Evolutionary conservation across 106 monocot genomes (phyloP).

Genomic region (Alisma plantagoaquatica): DNA sequence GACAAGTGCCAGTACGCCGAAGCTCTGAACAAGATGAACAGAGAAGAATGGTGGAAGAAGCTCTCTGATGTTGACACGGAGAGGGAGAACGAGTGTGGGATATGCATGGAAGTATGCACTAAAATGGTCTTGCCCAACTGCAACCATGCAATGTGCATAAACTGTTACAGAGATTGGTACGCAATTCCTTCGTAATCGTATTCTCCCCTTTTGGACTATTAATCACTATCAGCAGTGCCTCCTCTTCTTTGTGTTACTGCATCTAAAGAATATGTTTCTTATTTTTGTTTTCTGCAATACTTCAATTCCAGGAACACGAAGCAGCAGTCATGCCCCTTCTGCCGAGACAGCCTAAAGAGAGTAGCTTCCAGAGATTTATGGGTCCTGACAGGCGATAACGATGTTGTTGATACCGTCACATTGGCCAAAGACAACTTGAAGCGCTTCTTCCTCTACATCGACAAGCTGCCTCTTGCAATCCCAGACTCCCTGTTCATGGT

Average conservation of each 20-base stretch:
- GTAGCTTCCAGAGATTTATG: conserved; percentile 78
- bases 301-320: conserved; percentile 69
- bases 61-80: conserved; percentile 39
- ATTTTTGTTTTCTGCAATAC: no score
- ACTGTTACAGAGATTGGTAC: conserved; percentile 89
- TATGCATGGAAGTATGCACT: conserved; percentile 77
- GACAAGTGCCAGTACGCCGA: no score
- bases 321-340: conserved; percentile 80
- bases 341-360: conserved; percentile 76
- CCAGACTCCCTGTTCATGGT: conserved; percentile 78
- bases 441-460: conserved; percentile 51
- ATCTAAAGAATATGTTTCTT: no score
- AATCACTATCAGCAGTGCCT: no score
- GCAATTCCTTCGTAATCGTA: no score
- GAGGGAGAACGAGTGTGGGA: conserved; percentile 75
- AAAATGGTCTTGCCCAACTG: conserved; percentile 88
- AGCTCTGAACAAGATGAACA: no score
- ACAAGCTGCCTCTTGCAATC: conserved; percentile 64
- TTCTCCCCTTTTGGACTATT: no score
- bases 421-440: conserved; percentile 63
- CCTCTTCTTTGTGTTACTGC: no score
- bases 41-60: no score
- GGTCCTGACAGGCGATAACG: conserved; percentile 58
- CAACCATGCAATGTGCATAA: conserved; percentile 96
- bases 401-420: conserved; percentile 49